These are phyloP conservation scores for Cadophora sp. DNA, from an alignment of 2,329 filamentous ascomycete genomes.

Conservation along the genomic window DNA sequence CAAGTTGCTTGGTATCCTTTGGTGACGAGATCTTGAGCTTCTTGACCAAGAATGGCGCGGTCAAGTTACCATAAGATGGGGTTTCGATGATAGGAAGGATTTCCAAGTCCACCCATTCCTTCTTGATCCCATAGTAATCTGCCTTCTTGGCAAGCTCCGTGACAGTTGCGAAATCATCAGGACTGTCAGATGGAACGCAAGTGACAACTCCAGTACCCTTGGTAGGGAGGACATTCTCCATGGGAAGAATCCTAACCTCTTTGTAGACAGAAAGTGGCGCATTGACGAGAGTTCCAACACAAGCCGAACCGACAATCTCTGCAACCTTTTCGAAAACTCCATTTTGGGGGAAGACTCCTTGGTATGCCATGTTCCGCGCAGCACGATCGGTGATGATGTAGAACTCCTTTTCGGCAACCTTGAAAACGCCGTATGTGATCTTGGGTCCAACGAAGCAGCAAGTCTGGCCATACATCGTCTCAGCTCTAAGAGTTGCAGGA, in stretches of 20 bases:
- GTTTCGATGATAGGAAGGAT: constrained; percentile 91
- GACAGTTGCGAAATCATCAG: constrained; percentile 92
- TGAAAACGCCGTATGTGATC: constrained; percentile 89
- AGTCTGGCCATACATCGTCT: constrained; percentile 99
- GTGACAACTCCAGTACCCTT: constrained; percentile 98
- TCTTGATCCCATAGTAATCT: constrained; percentile 94
- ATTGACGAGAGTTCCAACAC: constrained; percentile 87
- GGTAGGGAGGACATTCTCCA: constrained; percentile 89
- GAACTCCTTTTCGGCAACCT: constrained; percentile 78
- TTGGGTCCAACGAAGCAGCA: constrained; percentile 95
- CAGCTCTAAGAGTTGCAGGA: constrained; percentile 88
- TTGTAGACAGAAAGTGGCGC: constrained; percentile 89
- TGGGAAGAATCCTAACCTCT: constrained; percentile 87
- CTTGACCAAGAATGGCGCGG: constrained; percentile 84
- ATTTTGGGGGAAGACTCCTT: constrained; percentile 82
- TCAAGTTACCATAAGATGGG: constrained; percentile 84
- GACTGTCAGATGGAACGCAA: constrained; percentile 92
- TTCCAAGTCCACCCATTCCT: constrained; percentile 93
- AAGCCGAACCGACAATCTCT: constrained; percentile 77
- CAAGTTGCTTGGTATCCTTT: constrained; percentile 89
- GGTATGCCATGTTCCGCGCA: constrained; percentile 95
- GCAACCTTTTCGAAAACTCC: constrained; percentile 77
- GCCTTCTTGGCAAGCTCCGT: constrained; percentile 92
- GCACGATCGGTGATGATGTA: constrained; percentile 82
- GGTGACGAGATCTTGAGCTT: constrained; percentile 96